These are phyloP conservation scores for Harringtonia lauricola DNA, from an alignment of 2,329 filamentous ascomycete genomes.

Conservation along the genomic window DNA sequence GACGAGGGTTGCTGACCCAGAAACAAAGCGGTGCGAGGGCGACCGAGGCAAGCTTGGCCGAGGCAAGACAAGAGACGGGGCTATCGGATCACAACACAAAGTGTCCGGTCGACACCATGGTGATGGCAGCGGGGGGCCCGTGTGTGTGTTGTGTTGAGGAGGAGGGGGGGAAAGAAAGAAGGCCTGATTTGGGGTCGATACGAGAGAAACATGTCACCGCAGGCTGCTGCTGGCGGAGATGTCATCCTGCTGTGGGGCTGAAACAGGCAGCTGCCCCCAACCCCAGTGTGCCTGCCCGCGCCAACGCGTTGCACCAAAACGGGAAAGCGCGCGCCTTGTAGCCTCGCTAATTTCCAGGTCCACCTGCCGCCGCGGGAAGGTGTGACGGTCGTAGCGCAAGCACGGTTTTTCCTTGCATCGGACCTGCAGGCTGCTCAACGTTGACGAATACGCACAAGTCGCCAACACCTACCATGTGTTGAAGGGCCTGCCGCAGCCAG, in stretches of 20 bases:
- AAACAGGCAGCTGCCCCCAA: too few species aligned
- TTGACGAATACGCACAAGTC: not conserved
- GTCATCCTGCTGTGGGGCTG: too few species aligned
- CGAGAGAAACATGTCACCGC: too few species aligned
- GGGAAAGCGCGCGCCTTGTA: not conserved
- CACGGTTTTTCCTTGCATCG: too few species aligned
- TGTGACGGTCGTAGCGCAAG: too few species aligned
- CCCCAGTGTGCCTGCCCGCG: too few species aligned
- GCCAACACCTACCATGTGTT: too few species aligned
- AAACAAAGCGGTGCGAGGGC: not conserved
- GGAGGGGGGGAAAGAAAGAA: not conserved
- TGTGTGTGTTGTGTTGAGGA: not conserved
- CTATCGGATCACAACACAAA: not conserved
- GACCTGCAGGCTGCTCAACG: not conserved
- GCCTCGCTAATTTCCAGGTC: too few species aligned
- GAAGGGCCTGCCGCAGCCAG: not conserved
- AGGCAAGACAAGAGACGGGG: not conserved
- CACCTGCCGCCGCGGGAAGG: too few species aligned
- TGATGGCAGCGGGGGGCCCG: not conserved
- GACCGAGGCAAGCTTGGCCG: not conserved
- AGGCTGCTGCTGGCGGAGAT: too few species aligned
- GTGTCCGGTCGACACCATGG: conserved; percentile 3
- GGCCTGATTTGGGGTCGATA: not conserved
- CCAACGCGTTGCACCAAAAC: not conserved
- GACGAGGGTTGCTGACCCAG: too few species aligned